phyloP scores from a whole-genome alignment of 768 basidiomycete species.

The Tricholomella constricta region DNA sequence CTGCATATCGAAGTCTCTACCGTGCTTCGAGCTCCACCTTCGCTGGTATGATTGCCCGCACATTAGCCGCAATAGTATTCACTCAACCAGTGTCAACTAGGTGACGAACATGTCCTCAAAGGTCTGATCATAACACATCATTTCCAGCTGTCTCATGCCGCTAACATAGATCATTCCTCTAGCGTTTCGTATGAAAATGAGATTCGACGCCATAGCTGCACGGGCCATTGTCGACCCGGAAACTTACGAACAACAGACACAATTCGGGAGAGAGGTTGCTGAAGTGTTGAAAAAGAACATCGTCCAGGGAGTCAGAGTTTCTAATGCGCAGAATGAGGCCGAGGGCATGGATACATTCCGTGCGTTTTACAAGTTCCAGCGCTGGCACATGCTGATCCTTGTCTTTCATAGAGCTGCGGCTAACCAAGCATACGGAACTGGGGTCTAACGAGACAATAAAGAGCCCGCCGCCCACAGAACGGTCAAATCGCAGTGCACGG shows the following conservation, averaged over 20 bases:
- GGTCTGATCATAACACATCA: constrained; percentile 36
- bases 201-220: constrained; percentile 52
- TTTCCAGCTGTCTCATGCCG: neutral
- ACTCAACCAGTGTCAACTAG: constrained; percentile 31
- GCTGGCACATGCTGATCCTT: neutral
- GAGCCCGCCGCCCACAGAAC: constrained; percentile 46
- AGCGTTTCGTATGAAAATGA: constrained; percentile 79
- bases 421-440: constrained; percentile 83
- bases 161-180: constrained; percentile 8
- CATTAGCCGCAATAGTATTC: neutral
- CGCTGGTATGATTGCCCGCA: constrained; percentile 41
- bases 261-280: constrained; percentile 72
- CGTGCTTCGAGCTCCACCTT: constrained; percentile 71
- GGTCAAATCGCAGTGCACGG: constrained; percentile 48
- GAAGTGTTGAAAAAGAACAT: constrained; percentile 76
- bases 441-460: constrained; percentile 85
- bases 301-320: constrained; percentile 71
- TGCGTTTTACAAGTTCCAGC: constrained; percentile 31
- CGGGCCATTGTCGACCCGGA: constrained; percentile 44
- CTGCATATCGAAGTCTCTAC: constrained; percentile 73
- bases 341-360: constrained; percentile 54
- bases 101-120: constrained; percentile 56
- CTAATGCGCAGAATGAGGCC: constrained; percentile 30
- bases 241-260: constrained; percentile 54
- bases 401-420: constrained; percentile 55